Evolutionary conservation across 140 eudicot genomes (phyloP).

Genomic region (Anethum foeniculum): DNA sequence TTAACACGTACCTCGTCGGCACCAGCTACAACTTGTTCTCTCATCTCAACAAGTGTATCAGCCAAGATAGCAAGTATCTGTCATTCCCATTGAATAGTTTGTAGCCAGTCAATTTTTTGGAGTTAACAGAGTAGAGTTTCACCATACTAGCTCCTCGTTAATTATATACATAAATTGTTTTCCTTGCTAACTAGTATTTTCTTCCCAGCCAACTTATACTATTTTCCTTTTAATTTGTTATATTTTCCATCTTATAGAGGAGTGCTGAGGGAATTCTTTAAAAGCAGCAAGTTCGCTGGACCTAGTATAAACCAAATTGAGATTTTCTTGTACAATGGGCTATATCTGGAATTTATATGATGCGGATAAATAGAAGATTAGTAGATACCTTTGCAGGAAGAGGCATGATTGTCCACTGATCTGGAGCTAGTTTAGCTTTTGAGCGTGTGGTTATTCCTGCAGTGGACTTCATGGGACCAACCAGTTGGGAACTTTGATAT

Average conservation of each 20-base stretch:
- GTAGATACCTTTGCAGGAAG: constrained; percentile 77
- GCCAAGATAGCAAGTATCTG: constrained; percentile 79
- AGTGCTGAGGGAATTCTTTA: not conserved
- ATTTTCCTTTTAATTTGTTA: not conserved
- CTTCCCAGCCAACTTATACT: not conserved
- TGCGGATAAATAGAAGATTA: not conserved
- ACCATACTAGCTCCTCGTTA: not conserved
- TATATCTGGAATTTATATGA: not conserved
- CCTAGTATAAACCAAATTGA: not conserved
- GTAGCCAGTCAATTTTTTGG: not conserved
- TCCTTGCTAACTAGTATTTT: too few species aligned
- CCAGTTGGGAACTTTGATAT: too few species aligned
- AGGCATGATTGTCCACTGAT: constrained; percentile 80
- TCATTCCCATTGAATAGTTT: constrained; percentile 11
- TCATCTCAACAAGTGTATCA: constrained; percentile 73
- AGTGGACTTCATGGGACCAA: constrained; percentile 37
- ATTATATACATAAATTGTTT: not conserved
- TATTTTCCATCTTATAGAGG: not conserved
- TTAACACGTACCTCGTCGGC: constrained; percentile 50
- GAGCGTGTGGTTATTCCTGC: constrained; percentile 96
- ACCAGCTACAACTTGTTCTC: constrained; percentile 64
- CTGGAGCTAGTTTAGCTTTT: constrained; percentile 68
- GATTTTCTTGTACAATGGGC: not conserved
- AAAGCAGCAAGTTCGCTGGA: not conserved
- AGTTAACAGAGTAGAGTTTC: not conserved